Evolutionary conservation across 2,329 filamentous ascomycete species (phyloP), one percentile per base, ranked within the genome.

Genomic region (Cadophora malorum): DNA sequence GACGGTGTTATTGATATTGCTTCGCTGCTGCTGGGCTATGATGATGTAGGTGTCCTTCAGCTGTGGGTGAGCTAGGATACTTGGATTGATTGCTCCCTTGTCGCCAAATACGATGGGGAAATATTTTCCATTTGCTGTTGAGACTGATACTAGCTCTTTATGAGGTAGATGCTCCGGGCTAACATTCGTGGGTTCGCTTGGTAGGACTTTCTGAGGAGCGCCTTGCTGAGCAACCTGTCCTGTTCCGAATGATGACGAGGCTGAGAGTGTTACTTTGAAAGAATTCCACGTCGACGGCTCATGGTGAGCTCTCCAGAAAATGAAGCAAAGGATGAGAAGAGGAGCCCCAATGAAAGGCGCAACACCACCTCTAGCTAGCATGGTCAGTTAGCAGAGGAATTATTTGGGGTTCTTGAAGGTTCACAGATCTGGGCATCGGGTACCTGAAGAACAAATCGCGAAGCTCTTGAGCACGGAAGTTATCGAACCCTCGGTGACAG

Each of bases 61-160:
- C 1, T 73, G 76, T 2, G 85, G 85, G 73, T 88, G 86, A 0
- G 86, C 85, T 49, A 88, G 81, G 70, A 88, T 82, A 75, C 85
- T 88, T 19, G 86, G 85, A 68, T 88, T 88, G 66, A 84, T 81
- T 38, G 80, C 79, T 7, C 73, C 65, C 6, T 79, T 72, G 41
- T 76, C 75, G 12, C 78, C 80, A 69, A 88, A 86, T 19, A 80
- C 76, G 74, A 88, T 81, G 31, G 71, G 69, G 70, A 87, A 87
- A 78, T 81, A 88, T 38, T 79, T 81, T 41, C 74, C 77, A 70
- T 86, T 79, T 0, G 68, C 59, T 0, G 82, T 85, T 0, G 84
- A 83, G 2, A 76, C 50, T 0, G 86, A 88, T 72, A 67, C 64
- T 19, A 72, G 33, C 33, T 69, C 67, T 19, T 38, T 60, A 53